Evolutionary conservation across 2,329 filamentous ascomycete genomes (phyloP), one percentile per base, ranked within the genome.

Genomic region (Aspergillus calidoustus): DNA sequence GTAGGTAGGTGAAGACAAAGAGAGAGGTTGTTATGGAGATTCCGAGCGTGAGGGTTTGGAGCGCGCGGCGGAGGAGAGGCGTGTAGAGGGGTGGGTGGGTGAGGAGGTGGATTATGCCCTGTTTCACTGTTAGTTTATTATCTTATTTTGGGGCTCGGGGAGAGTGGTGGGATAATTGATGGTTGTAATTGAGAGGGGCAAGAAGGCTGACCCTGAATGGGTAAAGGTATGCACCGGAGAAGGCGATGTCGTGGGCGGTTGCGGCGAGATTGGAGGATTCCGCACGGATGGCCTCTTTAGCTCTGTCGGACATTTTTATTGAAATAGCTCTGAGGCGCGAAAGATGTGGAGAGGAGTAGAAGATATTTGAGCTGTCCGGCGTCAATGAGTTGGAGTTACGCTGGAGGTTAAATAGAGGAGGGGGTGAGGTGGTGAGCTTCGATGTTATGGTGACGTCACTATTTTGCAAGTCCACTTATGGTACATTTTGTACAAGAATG

Each of bases 1-100:
- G 94, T 8, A 89, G 73, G 75, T 97, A 97, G 53, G 93, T 91
- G 74, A 97, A 88, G 68, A 90, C 81, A 78, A 98, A 97, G 92
- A 97, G 96, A 76, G 86, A 82, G 11, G 83, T 82, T 1, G 93
- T 89, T 50, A 97, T 88, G 49, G 86, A 85, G 9, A 89, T 76
- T 15, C 91, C 92, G 2, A 97, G 84, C 1, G 85, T 83, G 54
- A 96, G 68, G 30, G 89, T 92, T 3, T 85, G 83, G 2, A 81
- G 74, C 41, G 89, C 78, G 56, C 84, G 84, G n/a, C 81, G 78
- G 28, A 81, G 77, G 51, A 90, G 80, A 0, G 88, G 88, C 48
- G 80, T 80, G 83, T 86, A 87, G 64, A 90, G 82, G 38, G 79
- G 77, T 65, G 81, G 82, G 74, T 89, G 84, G 11, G 82, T 77